Conservation (phyloP, 176 grass and related monocot genomes). For the Rhynchospora breviuscula region DNA sequence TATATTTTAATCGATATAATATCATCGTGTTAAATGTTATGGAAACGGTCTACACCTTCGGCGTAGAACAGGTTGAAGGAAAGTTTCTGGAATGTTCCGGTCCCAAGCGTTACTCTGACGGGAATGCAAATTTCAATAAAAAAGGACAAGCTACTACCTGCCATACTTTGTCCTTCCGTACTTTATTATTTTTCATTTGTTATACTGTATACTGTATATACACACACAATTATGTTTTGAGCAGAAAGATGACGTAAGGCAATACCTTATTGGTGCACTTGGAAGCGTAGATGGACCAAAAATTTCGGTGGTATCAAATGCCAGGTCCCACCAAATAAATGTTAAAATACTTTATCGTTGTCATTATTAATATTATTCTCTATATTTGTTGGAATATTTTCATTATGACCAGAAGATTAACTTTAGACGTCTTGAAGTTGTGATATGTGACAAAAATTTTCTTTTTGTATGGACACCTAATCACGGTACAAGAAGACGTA, state of each 20-base stretch:
- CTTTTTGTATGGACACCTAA: not conserved
- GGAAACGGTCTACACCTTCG: not conserved
- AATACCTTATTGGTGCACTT: not conserved
- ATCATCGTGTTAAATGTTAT: not conserved
- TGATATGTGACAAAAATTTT: not conserved
- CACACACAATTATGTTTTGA: not conserved
- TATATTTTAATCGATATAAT: no score
- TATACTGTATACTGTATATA: not conserved
- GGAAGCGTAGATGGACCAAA: not conserved
- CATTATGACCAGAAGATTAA: not conserved
- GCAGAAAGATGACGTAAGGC: not conserved
- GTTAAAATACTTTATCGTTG: not conserved
- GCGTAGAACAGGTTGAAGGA: not conserved
- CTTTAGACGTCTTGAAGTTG: not conserved
- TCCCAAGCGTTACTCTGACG: not conserved
- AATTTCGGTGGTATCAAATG: conserved; percentile 4
- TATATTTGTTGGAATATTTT: not conserved
- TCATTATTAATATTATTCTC: not conserved
- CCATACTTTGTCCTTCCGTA: not conserved
- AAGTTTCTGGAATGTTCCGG: not conserved
- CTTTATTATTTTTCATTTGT: not conserved
- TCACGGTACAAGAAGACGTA: no score
- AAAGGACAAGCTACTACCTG: not conserved
- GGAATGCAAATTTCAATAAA: not conserved
- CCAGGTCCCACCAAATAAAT: not conserved